Evolutionary conservation across 305 asterid genomes (phyloP), one percentile per base, ranked within the genome.

Genomic region (Solanum hybrid): DNA sequence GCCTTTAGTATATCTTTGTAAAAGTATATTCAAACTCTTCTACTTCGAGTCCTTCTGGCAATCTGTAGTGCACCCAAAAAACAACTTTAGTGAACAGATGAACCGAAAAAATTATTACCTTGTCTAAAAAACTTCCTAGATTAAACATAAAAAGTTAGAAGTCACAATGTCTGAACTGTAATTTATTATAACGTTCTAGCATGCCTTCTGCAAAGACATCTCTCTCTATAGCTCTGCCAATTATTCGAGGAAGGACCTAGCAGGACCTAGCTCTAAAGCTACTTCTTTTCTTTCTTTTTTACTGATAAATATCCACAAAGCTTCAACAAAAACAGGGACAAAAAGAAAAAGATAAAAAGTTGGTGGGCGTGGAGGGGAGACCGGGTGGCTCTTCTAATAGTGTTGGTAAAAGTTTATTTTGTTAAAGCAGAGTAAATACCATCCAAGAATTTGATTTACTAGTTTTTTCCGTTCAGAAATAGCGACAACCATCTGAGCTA

Each of bases 41-140:
- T 88, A 64, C 87, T 91, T 42, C 90, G 88, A 32, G 89, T 87
- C 90, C 91, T 89, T 32, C 90, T 85, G 34, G 79, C 91, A 88
- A 91, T 79, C 92, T 91, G 91, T 32, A 89, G 56, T 89, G 66
- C 31, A 85, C 38, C 71, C 79, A 88, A 75, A 36, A 38, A 20
- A 60, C 5, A 22, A 82, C 35, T 32, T 72, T 31, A 37, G 31
- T 72, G 4, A 73, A 37, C 40, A 31, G 40, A 10, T 29, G 10
- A 40, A 79, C 20, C 14, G 9, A 38, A 20, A n/a, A 8, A 16
- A 27, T 1, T 13, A 51, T 51, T 51, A 51, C 3, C 38, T 51
- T 84, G 31, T 29, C 75, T 10, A 84, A 1, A 60, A 51, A 29
- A 20, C 87, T 31, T 20, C 22, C 40, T 31, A 51, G 75, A 10